Evolutionary conservation across 2,329 filamentous ascomycete genomes (phyloP).

Genomic region (Paecilomyces fulvus): DNA sequence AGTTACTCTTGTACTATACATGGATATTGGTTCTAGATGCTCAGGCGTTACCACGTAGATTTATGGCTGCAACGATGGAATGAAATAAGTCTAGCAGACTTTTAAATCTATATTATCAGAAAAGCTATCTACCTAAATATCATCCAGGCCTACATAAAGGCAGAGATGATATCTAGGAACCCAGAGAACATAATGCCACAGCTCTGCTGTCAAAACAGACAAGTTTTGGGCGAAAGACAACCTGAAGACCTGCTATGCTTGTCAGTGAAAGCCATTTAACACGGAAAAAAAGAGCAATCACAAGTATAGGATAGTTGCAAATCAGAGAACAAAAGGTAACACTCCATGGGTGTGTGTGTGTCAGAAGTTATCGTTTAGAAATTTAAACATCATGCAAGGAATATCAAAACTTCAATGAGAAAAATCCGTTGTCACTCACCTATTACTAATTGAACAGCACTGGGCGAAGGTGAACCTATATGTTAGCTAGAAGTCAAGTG

Average conservation of each 20-base stretch:
- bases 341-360: conserved; percentile 1
- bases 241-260: background rate
- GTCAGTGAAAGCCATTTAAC: background rate
- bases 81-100: background rate
- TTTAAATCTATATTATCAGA: background rate
- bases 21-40: background rate
- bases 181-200: background rate
- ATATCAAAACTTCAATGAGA: background rate
- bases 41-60: background rate
- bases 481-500: background rate
- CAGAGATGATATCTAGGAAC: background rate
- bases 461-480: background rate
- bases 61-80: background rate
- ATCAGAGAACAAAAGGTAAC: conserved; percentile 1
- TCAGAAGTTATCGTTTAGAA: conserved; percentile 1
- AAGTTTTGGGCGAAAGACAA: background rate
- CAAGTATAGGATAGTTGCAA: background rate
- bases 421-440: background rate
- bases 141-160: background rate
- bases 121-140: background rate
- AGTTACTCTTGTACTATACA: conserved; percentile 8
- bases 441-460: no score
- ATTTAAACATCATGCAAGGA: background rate
- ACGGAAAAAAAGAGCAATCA: background rate
- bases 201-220: background rate